Conservation (phyloP, 2,329 filamentous ascomycete genomes). For the Colletotrichum tofieldiae region DNA sequence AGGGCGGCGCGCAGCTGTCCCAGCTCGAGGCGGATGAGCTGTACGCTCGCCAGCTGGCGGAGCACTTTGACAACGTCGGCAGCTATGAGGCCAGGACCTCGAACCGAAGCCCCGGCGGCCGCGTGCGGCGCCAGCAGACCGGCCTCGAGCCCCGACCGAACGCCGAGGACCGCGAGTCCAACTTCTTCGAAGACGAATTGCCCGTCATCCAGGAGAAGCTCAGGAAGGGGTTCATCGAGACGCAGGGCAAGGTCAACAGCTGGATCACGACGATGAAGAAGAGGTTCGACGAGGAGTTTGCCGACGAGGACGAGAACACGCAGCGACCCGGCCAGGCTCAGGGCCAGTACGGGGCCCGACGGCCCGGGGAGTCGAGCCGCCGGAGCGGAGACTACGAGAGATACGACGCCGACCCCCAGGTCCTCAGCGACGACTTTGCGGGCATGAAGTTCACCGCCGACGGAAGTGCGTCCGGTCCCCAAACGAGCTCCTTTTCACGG, state of each 20-base stretch:
- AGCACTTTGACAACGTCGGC: slow-evolving; percentile 83
- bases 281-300: slow-evolving; percentile 90
- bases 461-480: slow-evolving; percentile 66
- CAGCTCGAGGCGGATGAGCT: slow-evolving; percentile 93
- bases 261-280: slow-evolving; percentile 96
- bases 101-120: slow-evolving; percentile 55
- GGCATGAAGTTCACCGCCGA: slow-evolving; percentile 76
- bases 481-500: slow-evolving; percentile 38
- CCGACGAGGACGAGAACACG: slow-evolving; percentile 74
- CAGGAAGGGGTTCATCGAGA: slow-evolving; percentile 94
- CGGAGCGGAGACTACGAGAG: slow-evolving; percentile 90
- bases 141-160: slow-evolving; percentile 65
- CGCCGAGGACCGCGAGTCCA: slow-evolving; percentile 81
- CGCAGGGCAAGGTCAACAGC: slow-evolving; percentile 90
- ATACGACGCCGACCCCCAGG: slow-evolving; percentile 94
- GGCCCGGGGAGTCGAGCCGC: slow-evolving; percentile 74
- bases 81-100: slow-evolving; percentile 72
- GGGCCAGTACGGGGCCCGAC: slow-evolving; percentile 52
- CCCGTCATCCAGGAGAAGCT: slow-evolving; percentile 94
- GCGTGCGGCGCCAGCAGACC: slow-evolving; percentile 53
- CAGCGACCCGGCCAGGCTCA: slow-evolving; percentile 53
- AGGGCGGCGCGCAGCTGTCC: slow-evolving; percentile 72
- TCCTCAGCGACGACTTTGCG: slow-evolving; percentile 91
- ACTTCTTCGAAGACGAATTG: slow-evolving; percentile 96
- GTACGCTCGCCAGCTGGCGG: slow-evolving; percentile 92